Percentiles rank a stretch among this genome's conserved stretches.
phyloP scores from a whole-genome alignment of 306 rosid genomes.

The Begonia fuchsioides region DNA sequence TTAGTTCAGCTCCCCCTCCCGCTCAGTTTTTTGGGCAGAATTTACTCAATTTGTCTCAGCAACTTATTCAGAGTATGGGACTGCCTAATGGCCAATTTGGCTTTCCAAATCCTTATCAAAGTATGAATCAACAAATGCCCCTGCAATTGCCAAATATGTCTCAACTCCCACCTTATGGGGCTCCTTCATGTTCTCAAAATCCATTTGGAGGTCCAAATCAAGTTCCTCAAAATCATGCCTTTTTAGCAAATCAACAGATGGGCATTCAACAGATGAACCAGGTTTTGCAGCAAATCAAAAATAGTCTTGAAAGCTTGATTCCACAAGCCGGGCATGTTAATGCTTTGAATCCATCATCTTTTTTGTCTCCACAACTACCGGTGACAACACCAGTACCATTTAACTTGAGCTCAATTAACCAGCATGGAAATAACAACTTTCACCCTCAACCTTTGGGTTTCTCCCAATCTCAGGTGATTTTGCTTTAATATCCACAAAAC shows the following conservation, averaged over 20 bases:
- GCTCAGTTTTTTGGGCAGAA: constrained; percentile 40
- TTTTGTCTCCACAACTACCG: constrained; percentile 32
- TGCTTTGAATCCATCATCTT: constrained; percentile 21
- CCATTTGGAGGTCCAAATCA: constrained; percentile 38
- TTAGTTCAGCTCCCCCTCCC: constrained; percentile 29
- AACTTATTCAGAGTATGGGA: constrained; percentile 36
- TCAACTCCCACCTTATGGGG: constrained; percentile 23
- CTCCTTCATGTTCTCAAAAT: constrained; percentile 20
- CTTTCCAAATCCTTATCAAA: constrained; percentile 35
- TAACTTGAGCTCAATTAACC: constrained; percentile 17
- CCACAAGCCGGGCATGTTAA: constrained; percentile 18
- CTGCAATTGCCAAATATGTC: constrained; percentile 39
- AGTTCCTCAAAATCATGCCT: constrained; percentile 32
- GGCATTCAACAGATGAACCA: constrained; percentile 36
- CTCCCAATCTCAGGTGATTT: constrained; percentile 40
- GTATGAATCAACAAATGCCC: constrained; percentile 48
- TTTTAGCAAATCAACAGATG: constrained; percentile 23
- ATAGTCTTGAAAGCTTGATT: constrained; percentile 25
- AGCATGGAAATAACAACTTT: constrained; percentile 18
- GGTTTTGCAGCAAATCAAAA: constrained; percentile 23
- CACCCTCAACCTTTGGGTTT: constrained; percentile 30
- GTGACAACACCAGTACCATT: constrained; percentile 19
- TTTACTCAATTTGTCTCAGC: constrained; percentile 38
- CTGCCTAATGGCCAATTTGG: constrained; percentile 57
- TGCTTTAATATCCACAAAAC: constrained; percentile 1